Percentiles rank a stretch among this genome's conserved stretches.
Evolutionary conservation across 352 stramenopile genomes (phyloP).

Genomic region (Thraustochytrium striatum): DNA sequence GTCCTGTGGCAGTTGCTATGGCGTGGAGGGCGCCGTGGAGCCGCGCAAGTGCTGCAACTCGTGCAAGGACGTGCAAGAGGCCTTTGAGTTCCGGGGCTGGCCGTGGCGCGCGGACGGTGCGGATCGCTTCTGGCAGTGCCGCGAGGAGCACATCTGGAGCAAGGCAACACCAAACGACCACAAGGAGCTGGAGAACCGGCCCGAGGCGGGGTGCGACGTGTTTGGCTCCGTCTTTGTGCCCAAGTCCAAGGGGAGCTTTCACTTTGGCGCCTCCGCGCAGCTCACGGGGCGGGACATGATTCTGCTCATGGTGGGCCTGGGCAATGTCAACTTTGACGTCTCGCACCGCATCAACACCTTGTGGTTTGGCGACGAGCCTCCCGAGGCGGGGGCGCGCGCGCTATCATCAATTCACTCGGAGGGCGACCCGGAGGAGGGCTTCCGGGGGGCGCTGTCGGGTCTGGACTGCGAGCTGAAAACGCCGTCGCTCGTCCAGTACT

Average conservation of each 20-base stretch:
- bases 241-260: slow-evolving; percentile 45
- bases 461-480: background rate
- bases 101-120: background rate
- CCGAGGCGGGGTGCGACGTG: slow-evolving; percentile 2
- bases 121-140: slow-evolving; percentile 34
- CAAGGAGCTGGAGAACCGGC: background rate
- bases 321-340: background rate
- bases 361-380: slow-evolving; percentile 19
- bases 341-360: slow-evolving; percentile 23
- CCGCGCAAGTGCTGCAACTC: slow-evolving; percentile 30
- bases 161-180: background rate
- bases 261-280: slow-evolving; percentile 25
- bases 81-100: slow-evolving; percentile 14
- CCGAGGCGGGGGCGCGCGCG: background rate
- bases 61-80: background rate
- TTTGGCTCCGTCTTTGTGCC: background rate
- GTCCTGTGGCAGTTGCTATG: background rate
- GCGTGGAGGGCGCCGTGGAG: background rate
- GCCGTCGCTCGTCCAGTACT: slow-evolving; percentile 4
- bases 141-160: background rate
- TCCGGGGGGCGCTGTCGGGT: background rate
- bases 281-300: background rate
- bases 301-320: background rate
- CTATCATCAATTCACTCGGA: background rate
- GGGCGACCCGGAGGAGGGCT: background rate